Percentiles rank a stretch among this genome's conserved stretches.
These are phyloP conservation scores for Corymbia maculata DNA, from an alignment of 345 rosid species.

Conservation along the genomic window DNA sequence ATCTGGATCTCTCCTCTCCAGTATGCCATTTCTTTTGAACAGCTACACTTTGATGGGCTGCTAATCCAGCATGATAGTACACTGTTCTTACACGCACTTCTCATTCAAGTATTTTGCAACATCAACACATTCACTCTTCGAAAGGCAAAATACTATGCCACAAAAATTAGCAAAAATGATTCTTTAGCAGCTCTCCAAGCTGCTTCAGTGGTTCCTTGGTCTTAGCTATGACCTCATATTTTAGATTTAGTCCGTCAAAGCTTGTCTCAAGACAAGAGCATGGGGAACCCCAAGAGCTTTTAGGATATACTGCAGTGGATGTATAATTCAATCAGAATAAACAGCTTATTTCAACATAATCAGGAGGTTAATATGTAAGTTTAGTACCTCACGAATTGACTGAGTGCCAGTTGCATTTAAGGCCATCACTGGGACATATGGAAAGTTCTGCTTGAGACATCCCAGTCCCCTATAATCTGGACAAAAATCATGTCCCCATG, in stretches of 20 bases:
- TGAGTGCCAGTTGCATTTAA: no score
- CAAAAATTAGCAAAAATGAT: slow-evolving; percentile 62
- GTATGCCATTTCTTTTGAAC: slow-evolving; percentile 75
- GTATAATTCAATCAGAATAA: no score
- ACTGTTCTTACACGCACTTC: slow-evolving; percentile 61
- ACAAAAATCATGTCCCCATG: slow-evolving; percentile 95
- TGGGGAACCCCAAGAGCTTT: slow-evolving; percentile 39
- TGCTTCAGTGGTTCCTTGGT: slow-evolving; percentile 65
- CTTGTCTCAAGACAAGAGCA: slow-evolving; percentile 84
- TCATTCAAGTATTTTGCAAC: slow-evolving; percentile 63
- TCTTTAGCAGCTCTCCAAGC: slow-evolving; percentile 60
- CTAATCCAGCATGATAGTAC: slow-evolving; percentile 87
- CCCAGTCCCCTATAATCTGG: slow-evolving; percentile 84
- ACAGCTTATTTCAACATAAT: no score
- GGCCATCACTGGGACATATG: no score
- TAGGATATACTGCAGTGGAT: slow-evolving; percentile 47
- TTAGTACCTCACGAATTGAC: no score
- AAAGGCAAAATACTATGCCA: slow-evolving; percentile 86
- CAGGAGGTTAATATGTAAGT: no score
- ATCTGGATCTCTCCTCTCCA: slow-evolving; percentile 70
- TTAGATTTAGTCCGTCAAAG: slow-evolving; percentile 85
- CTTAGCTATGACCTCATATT: slow-evolving; percentile 77
- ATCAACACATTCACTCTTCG: slow-evolving; percentile 81
- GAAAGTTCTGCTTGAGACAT: not conserved
- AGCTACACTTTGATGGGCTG: slow-evolving; percentile 60